Conservation (phyloP, 2,329 filamentous ascomycete genomes). For the Xylaria sp. region DNA sequence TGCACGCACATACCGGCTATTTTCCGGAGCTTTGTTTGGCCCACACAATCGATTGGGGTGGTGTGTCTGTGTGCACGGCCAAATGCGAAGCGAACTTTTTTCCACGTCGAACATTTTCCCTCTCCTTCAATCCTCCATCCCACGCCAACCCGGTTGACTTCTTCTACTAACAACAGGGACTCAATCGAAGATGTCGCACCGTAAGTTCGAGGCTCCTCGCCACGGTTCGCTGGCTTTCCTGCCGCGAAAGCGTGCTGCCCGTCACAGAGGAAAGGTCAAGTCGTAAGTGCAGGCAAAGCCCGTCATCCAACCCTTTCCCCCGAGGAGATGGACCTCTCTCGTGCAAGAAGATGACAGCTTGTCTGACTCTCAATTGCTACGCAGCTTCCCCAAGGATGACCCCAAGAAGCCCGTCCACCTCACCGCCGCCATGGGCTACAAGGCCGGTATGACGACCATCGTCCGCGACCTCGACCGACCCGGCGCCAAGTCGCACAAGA, state of each 20-base stretch:
- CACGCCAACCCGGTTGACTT: conserved; percentile 49
- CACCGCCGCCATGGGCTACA: conserved; percentile 98
- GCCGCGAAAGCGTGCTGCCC: conserved; percentile 90
- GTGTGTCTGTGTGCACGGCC: conserved; percentile 22
- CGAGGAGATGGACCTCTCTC: not conserved
- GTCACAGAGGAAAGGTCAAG: conserved; percentile 98
- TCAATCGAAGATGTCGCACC: conserved; percentile 60
- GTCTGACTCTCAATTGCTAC: conserved; percentile 39
- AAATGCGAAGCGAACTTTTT: conserved; percentile 45
- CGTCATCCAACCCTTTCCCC: conserved; percentile 27
- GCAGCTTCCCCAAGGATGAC: conserved; percentile 99
- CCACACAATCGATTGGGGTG: conserved; percentile 35
- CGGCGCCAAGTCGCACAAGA: conserved; percentile 99
- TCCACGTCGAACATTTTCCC: conserved; percentile 38
- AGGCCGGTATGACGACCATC: conserved; percentile 99
- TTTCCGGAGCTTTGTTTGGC: conserved; percentile 41
- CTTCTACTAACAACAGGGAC: conserved; percentile 50
- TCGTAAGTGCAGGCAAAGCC: conserved; percentile 71
- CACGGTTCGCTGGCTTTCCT: conserved; percentile 93
- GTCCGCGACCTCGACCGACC: conserved; percentile 99
- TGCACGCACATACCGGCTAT: conserved; percentile 43
- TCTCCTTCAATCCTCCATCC: conserved; percentile 43
- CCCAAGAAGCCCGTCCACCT: conserved; percentile 99
- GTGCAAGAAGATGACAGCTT: conserved; percentile 6
- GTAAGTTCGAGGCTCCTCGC: conserved; percentile 84